Evolutionary conservation across 2,329 filamentous ascomycete species (phyloP).

Genomic region (Neofusicoccum cordaticola): DNA sequence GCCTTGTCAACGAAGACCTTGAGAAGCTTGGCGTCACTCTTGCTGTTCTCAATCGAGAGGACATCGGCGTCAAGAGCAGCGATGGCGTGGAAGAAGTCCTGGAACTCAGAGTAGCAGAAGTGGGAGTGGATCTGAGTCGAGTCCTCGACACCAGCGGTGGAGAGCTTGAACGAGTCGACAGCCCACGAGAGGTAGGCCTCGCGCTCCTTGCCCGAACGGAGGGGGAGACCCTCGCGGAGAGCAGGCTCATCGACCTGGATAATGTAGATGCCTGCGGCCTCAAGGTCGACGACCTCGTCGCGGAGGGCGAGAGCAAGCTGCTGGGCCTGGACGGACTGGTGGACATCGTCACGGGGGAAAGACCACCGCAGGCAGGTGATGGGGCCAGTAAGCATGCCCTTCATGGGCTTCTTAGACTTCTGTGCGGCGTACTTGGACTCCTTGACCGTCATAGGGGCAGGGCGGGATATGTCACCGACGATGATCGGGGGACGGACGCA

Average conservation of each 20-base stretch:
- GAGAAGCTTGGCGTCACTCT: slow-evolving; percentile 98
- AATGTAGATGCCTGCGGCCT: slow-evolving; percentile 92
- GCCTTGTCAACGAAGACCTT: slow-evolving; percentile 97
- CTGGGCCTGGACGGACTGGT: slow-evolving; percentile 98
- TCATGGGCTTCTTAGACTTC: slow-evolving; percentile 98
- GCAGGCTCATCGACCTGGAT: slow-evolving; percentile 99
- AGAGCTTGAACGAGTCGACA: slow-evolving; percentile 95
- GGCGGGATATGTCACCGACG: slow-evolving; percentile 96
- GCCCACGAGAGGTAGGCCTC: slow-evolving; percentile 97
- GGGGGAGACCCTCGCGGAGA: slow-evolving; percentile 97
- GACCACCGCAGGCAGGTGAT: slow-evolving; percentile 99
- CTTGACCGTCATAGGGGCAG: slow-evolving; percentile 98
- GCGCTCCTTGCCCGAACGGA: slow-evolving; percentile 89
- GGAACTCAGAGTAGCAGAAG: slow-evolving; percentile 99
- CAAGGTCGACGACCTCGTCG: slow-evolving; percentile 96
- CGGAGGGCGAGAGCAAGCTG: slow-evolving; percentile 97
- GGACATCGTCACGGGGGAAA: slow-evolving; percentile 98
- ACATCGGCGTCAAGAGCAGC: slow-evolving; percentile 97
- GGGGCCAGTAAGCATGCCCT: slow-evolving; percentile 99
- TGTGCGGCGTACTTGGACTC: slow-evolving; percentile 98
- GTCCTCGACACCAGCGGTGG: slow-evolving; percentile 88
- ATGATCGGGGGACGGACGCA: slow-evolving; percentile 98
- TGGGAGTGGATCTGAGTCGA: slow-evolving; percentile 99
- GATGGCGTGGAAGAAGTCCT: slow-evolving; percentile 99
- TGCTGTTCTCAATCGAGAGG: slow-evolving; percentile 99